phyloP scores from a whole-genome alignment of 2,329 filamentous ascomycete genomes.

The Aureobasidium sp. region DNA sequence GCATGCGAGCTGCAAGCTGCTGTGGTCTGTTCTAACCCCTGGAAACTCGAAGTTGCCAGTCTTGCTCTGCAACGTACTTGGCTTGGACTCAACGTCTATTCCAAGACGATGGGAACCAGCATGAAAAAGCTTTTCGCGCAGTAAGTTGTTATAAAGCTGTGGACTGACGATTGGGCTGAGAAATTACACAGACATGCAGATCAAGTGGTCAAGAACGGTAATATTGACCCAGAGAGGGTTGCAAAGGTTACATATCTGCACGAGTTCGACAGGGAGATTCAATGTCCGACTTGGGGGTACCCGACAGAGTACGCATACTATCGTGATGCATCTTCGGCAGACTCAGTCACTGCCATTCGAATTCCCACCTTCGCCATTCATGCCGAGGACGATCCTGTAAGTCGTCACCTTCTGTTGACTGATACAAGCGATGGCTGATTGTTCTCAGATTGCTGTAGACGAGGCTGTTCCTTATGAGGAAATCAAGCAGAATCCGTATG shows the following conservation, averaged over 20 bases:
- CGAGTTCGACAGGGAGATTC: constrained; percentile 71
- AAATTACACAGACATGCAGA: constrained; percentile 50
- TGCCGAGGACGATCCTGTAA: constrained; percentile 80
- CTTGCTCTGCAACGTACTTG: constrained; percentile 55
- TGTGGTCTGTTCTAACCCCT: constrained; percentile 67
- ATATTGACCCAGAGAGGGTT: constrained; percentile 62
- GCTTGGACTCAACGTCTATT: constrained; percentile 63
- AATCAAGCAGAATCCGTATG: constrained; percentile 74
- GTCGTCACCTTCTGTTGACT: constrained; percentile 21
- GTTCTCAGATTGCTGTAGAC: constrained; percentile 63
- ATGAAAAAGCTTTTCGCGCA: constrained; percentile 62
- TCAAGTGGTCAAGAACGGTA: constrained; percentile 59
- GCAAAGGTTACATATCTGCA: constrained; percentile 65
- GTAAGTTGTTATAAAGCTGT: constrained; percentile 25
- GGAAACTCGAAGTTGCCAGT: constrained; percentile 65
- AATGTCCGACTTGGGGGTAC: constrained; percentile 83
- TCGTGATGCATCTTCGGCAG: constrained; percentile 77
- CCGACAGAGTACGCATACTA: constrained; percentile 91
- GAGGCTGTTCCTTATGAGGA: constrained; percentile 77
- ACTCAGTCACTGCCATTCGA: constrained; percentile 67
- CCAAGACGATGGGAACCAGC: constrained; percentile 56
- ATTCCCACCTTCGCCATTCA: constrained; percentile 82
- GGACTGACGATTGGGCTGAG: neutral
- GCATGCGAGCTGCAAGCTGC: constrained; percentile 60
- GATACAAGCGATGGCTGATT: neutral